Evolutionary conservation across 202 grass and related monocot genomes (phyloP), one percentile per base, ranked within the genome.

Genomic region (Schoenoplectus triqueter): DNA sequence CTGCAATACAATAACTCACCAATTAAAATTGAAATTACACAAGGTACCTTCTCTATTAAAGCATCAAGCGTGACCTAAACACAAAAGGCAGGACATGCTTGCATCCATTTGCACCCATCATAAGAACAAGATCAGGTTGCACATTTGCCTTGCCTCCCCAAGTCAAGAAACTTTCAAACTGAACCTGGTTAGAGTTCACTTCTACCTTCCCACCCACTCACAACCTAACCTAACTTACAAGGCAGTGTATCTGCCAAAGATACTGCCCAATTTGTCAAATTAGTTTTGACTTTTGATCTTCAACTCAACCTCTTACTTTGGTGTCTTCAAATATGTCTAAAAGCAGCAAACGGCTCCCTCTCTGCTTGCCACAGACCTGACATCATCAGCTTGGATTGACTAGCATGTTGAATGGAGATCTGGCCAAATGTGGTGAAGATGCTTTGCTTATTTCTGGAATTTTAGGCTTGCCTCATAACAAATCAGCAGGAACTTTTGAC

Each of bases 241-340:
- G 92, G 76, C 0, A 86, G 90, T 14, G 85, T 90, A 52, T 98
- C 95, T 17, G 86, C 87, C 50, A 98, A 84, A 5, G 83, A 56
- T 48, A 93, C 15, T 6, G 88, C 89, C 92, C 95, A 93, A 45
- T 87, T 94, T 55, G 87, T 48, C 9, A 77, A 64, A 62, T 72
- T 82, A 10, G 67, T 14, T 87, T 93, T 0, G 81, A 81, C 72
- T 88, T 90, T 64, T 92, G 80, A 47, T 88, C 59, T 82, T 98
- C 89, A n/a, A 98, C 46, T 92, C 95, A 98, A 7, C 88, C 85
- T 39, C 89, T 91, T 3, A 93, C 51, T 80, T 88, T 95, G 1
- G 91, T 88, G 83, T 92, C 91, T 92, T 98, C 92, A 64, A 93
- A 89, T 3, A 98, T 59, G 68, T 92, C 90, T 78, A 98, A 73